These are phyloP conservation scores for Aspergillus chevalieri DNA, from an alignment of 2,329 filamentous ascomycete genomes.

Conservation along the genomic window DNA sequence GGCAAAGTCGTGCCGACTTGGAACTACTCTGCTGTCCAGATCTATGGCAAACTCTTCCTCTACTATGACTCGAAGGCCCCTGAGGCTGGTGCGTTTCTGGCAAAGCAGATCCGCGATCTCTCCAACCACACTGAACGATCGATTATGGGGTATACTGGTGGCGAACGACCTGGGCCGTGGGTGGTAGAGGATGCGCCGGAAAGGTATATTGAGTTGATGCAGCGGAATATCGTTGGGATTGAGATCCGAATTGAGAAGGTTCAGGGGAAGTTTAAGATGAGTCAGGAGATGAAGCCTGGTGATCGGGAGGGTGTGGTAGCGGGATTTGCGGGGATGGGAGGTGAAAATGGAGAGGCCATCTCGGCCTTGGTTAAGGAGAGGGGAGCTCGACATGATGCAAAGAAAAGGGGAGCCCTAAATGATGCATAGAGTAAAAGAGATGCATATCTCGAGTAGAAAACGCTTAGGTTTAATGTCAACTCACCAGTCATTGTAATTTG, in stretches of 20 bases:
- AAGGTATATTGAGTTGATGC: conserved; percentile 51
- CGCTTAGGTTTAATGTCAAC: no score
- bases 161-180: conserved; percentile 40
- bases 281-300: conserved; percentile 50
- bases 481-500: no score
- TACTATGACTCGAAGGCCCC: conserved; percentile 45
- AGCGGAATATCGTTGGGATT: conserved; percentile 56
- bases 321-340: conserved; percentile 47
- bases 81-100: conserved; percentile 40
- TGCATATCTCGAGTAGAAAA: no score
- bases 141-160: conserved; percentile 53
- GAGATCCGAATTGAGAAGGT: conserved; percentile 52
- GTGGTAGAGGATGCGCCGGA: conserved; percentile 54
- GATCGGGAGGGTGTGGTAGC: conserved; percentile 53
- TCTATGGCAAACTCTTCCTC: conserved; percentile 53
- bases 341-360: conserved; percentile 26
- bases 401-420: no score
- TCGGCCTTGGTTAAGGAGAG: no score
- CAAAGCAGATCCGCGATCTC: conserved; percentile 25
- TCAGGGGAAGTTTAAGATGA: conserved; percentile 62
- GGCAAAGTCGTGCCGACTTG: conserved; percentile 66
- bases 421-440: no score
- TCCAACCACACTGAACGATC: conserved; percentile 37
- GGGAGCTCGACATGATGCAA: no score
- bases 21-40: conserved; percentile 63